These are phyloP conservation scores for Neurospora sp. DNA, from an alignment of 495 filamentous ascomycete species.

Conservation along the genomic window DNA sequence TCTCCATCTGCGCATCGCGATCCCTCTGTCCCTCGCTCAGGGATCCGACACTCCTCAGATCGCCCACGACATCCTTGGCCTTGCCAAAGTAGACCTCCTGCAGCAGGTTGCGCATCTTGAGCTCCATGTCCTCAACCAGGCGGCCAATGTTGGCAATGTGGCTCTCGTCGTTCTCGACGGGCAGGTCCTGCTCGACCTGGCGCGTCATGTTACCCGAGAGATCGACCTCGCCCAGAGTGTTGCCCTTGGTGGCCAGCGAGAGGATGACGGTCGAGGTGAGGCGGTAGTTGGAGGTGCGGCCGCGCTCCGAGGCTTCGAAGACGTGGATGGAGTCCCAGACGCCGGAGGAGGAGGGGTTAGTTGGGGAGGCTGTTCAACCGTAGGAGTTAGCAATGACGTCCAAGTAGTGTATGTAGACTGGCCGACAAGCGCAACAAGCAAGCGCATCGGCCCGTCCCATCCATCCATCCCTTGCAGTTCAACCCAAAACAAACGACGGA, in stretches of 20 bases:
- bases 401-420: neutral
- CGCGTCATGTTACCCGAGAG: constrained; percentile 95
- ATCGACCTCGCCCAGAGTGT: constrained; percentile 79
- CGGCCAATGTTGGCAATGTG: constrained; percentile 93
- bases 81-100: constrained; percentile 99
- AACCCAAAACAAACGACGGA: neutral
- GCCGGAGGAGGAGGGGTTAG: constrained; percentile 59
- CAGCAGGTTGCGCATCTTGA: constrained; percentile 97
- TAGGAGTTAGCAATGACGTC: neutral
- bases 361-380: constrained; percentile 17
- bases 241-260: constrained; percentile 61
- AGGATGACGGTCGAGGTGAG: constrained; percentile 95
- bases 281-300: constrained; percentile 89
- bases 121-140: constrained; percentile 98
- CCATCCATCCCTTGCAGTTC: neutral
- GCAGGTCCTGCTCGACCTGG: constrained; percentile 83
- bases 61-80: constrained; percentile 97
- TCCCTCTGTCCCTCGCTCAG: constrained; percentile 82
- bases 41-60: constrained; percentile 80
- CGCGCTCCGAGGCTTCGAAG: constrained; percentile 88
- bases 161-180: constrained; percentile 79
- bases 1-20: constrained; percentile 76
- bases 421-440: neutral
- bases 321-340: constrained; percentile 99
- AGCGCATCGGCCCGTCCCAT: neutral